A percentile compares a stretch with the other conserved stretches of the same genome.
Conservation (phyloP, 345 rosid genomes). For the Ceriops zippeliana region DNA sequence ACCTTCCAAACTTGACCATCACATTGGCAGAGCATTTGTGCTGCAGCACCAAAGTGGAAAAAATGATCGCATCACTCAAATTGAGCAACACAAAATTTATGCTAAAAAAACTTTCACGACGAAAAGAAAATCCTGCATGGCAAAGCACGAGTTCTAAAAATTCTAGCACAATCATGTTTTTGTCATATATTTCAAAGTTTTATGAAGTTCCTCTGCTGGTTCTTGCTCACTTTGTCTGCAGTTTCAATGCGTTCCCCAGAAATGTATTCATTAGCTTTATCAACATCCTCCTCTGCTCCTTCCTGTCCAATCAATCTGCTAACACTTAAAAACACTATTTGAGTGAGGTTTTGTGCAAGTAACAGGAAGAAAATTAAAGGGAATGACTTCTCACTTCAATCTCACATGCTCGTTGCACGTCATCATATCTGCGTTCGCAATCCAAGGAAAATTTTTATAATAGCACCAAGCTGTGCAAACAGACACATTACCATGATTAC, state of each 20-base stretch:
- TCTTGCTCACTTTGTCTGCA: conserved; percentile 54
- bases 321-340: not conserved
- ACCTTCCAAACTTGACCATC: conserved; percentile 92
- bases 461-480: no score
- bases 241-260: conserved; percentile 57
- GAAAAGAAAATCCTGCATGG: conserved; percentile 57
- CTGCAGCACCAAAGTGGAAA: conserved; percentile 34
- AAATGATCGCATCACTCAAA: not conserved
- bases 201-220: conserved; percentile 41
- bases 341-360: not conserved
- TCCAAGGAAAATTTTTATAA: not conserved
- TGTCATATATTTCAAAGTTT: conserved; percentile 74
- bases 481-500: no score
- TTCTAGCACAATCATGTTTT: conserved; percentile 76
- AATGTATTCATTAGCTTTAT: conserved; percentile 55
- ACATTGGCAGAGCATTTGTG: conserved; percentile 76
- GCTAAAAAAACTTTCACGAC: not conserved
- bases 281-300: conserved; percentile 65
- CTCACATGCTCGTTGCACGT: conserved; percentile 80
- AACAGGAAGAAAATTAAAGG: not conserved
- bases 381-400: conserved; percentile 48
- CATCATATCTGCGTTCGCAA: conserved; percentile 54
- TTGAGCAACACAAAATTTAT: not conserved
- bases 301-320: conserved; percentile 43
- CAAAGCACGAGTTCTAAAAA: conserved; percentile 73